Evolutionary conservation across 1,284 basidiomycete species (phyloP).

Genomic region (Ustilago cynodontis): DNA sequence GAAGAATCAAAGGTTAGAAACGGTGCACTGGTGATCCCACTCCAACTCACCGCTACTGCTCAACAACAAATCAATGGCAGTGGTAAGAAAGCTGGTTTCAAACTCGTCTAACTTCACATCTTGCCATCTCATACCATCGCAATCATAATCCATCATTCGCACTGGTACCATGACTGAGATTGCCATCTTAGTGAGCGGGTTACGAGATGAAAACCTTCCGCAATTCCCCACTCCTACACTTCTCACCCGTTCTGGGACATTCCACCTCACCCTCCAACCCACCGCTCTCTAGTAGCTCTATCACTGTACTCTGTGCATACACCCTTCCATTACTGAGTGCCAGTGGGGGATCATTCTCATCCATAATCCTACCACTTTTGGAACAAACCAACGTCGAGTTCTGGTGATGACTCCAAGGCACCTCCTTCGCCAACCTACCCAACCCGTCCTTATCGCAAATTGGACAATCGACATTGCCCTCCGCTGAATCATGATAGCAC

Average conservation of each 20-base stretch:
- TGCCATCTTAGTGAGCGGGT: neutral
- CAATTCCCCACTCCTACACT: slow-evolving; percentile 77
- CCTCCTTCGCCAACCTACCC: slow-evolving; percentile 81
- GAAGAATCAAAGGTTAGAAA: slow-evolving; percentile 79
- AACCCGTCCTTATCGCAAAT: slow-evolving; percentile 81
- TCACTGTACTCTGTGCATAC: slow-evolving; percentile 85
- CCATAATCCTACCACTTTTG: slow-evolving; percentile 84
- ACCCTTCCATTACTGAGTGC: slow-evolving; percentile 92
- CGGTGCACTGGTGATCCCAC: slow-evolving; percentile 77
- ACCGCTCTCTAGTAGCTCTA: slow-evolving; percentile 81
- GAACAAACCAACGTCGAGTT: slow-evolving; percentile 94
- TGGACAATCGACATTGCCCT: slow-evolving; percentile 78
- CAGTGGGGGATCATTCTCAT: slow-evolving; percentile 90
- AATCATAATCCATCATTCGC: neutral
- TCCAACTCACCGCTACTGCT: slow-evolving; percentile 1
- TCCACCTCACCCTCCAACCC: slow-evolving; percentile 73
- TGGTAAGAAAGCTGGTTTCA: slow-evolving; percentile 1
- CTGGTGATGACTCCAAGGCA: slow-evolving; percentile 91
- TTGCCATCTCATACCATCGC: neutral
- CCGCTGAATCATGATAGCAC: slow-evolving; percentile 39
- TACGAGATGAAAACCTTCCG: slow-evolving; percentile 74
- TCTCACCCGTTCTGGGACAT: slow-evolving; percentile 81
- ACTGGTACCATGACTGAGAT: no score
- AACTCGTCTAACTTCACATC: slow-evolving; percentile 2
- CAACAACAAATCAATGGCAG: neutral